Evolutionary conservation across 495 filamentous ascomycete genomes (phyloP).

Genomic region (Aspergillus asperescens): DNA sequence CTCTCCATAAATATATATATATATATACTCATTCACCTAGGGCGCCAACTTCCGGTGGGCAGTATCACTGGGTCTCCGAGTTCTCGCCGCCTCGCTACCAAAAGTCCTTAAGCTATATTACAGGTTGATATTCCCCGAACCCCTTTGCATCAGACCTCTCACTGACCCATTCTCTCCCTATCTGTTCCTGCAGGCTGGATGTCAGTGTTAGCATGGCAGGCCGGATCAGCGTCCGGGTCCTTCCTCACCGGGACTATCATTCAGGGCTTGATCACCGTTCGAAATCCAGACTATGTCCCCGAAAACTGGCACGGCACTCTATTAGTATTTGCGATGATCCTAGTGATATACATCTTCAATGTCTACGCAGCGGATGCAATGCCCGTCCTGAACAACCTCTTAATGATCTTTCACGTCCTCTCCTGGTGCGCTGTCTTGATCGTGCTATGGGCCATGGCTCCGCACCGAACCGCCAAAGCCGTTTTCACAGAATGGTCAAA

Average conservation of each 20-base stretch:
- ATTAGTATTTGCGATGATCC: constrained; percentile 36
- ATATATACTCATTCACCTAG: too few species aligned
- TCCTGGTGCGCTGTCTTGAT: constrained; percentile 43
- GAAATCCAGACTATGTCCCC: constrained; percentile 25
- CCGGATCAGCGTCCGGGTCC: constrained; percentile 22
- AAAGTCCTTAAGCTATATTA: constrained; percentile 38
- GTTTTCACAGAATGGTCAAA: constrained; percentile 38
- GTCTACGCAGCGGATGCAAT: constrained; percentile 36
- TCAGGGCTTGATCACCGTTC: constrained; percentile 36
- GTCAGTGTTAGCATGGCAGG: constrained; percentile 40
- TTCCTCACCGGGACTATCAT: constrained; percentile 38
- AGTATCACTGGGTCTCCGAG: constrained; percentile 31
- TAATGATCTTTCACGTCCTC: constrained; percentile 43
- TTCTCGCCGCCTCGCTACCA: constrained; percentile 31
- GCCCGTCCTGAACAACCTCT: constrained; percentile 43
- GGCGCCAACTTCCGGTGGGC: constrained; percentile 38
- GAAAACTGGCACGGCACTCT: constrained; percentile 44
- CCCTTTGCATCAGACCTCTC: not conserved
- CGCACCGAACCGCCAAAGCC: constrained; percentile 31
- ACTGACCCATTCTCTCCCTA: not conserved
- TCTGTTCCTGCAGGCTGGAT: constrained; percentile 28
- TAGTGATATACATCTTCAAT: constrained; percentile 34
- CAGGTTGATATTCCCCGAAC: constrained; percentile 12
- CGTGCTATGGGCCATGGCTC: constrained; percentile 28
- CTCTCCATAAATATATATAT: too few species aligned